Conservation (phyloP, 768 basidiomycete genomes). For the Astraeus odoratus region DNA sequence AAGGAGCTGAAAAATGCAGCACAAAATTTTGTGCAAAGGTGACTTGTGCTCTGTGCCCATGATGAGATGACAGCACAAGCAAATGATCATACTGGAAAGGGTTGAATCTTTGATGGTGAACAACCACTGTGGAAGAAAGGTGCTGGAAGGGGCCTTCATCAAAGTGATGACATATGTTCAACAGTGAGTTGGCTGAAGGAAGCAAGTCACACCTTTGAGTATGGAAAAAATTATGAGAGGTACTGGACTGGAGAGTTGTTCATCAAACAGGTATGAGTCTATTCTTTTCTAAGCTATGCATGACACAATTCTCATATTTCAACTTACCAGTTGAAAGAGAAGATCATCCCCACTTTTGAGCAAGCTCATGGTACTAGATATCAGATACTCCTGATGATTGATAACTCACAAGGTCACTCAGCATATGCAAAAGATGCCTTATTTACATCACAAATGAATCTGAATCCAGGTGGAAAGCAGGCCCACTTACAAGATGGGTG, state of each 20-base stretch:
- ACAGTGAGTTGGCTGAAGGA: conserved; percentile 26
- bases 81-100: conserved; percentile 27
- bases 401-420: conserved; percentile 21
- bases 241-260: conserved; percentile 31
- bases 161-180: conserved; percentile 31
- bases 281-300: background rate
- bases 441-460: conserved; percentile 17
- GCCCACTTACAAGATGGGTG: conserved; percentile 27
- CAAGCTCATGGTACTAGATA: conserved; percentile 17
- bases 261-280: conserved; percentile 24
- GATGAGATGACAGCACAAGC: conserved; percentile 38
- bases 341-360: conserved; percentile 8
- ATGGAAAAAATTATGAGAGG: conserved; percentile 39
- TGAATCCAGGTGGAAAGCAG: conserved; percentile 5
- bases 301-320: background rate
- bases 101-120: conserved; percentile 31
- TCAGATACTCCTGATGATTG: conserved; percentile 9
- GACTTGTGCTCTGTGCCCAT: too few relatives aligned
- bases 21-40: conserved; percentile 14
- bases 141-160: conserved; percentile 31
- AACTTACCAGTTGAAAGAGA: background rate
- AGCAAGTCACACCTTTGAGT: conserved; percentile 29
- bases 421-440: conserved; percentile 18
- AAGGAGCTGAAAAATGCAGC: too few relatives aligned
- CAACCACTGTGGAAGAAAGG: conserved; percentile 33